Evolutionary conservation across 345 rosid species (phyloP), one percentile per base, ranked within the genome.

Genomic region (Geranium brycei): DNA sequence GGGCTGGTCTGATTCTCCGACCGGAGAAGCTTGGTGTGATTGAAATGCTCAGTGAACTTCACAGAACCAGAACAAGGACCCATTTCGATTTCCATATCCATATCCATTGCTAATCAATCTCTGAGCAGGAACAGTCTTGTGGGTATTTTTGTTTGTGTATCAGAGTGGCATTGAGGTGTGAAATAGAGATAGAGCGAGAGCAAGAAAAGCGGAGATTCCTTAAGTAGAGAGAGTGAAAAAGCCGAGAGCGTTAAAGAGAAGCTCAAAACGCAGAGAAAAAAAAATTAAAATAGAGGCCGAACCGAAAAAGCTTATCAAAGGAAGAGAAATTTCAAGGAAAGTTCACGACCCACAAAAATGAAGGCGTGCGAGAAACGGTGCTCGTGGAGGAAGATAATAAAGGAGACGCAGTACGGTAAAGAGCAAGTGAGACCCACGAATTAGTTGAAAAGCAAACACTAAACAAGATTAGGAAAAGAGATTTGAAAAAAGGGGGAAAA

Each of bases 11-110:
- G n/a, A n/a, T 66, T 62, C 4, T 69, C 63, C 30, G 64, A 14
- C 74, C 72, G 65, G 28, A 74, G 13, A 30, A 73, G 71, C 51
- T 71, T 81, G 30, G 78, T 80, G 32, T 66, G 83, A 62, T 76
- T 72, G 47, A 69, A 66, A 75, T 83, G 87, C 65, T 91, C 88
- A 2, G 79, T 78, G 72, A 74, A 80, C 77, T 85, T 87, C 60
- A 78, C 23, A 4, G 72, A 62, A 19, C 73, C 12, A 40, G 40
- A 17, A 30, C 18, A 23, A 23, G 28, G 28, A 23, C 65, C 66
- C 17, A 68, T 19, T n/a, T 19, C 32, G 31, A 59, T 59, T 59
- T 23, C 31, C 31, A 19, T 58, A n/a, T 41, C 38, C 58, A 38
- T 5, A n/a, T 62, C 67, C 62, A 62, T 63, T 7, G 62, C 17